phyloP scores from a whole-genome alignment of 495 filamentous ascomycete genomes.

The Neurospora sp. region DNA sequence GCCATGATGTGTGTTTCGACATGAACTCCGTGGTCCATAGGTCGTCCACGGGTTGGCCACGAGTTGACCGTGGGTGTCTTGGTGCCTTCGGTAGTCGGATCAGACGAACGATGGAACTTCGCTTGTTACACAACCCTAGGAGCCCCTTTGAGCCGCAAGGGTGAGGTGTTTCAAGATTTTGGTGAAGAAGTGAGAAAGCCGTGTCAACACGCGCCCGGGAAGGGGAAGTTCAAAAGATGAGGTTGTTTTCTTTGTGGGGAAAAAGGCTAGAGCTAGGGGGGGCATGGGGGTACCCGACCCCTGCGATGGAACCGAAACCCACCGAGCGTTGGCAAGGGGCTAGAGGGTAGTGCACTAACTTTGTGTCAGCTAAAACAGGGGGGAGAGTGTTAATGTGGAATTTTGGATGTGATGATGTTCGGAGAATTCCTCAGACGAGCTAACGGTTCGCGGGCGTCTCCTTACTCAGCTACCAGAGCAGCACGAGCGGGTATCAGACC shows the following conservation, averaged over 20 bases:
- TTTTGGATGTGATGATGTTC: background rate
- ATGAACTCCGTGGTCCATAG: background rate
- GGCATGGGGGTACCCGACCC: background rate
- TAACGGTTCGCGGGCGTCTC: background rate
- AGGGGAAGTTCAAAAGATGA: background rate
- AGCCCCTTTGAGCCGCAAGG: slow-evolving; percentile 17
- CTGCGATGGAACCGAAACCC: background rate
- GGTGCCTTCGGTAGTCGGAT: slow-evolving; percentile 12
- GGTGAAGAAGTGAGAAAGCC: background rate
- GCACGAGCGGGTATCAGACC: background rate
- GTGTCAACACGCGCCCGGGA: background rate
- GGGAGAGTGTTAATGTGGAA: background rate
- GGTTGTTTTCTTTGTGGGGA: background rate
- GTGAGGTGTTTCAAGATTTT: background rate
- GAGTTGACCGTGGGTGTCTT: background rate
- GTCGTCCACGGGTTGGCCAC: background rate
- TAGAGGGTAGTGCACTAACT: background rate
- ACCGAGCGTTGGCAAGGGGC: background rate
- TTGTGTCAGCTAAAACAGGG: background rate
- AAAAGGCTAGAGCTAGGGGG: background rate
- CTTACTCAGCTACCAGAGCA: background rate
- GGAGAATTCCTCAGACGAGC: slow-evolving; percentile 11
- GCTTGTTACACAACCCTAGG: slow-evolving; percentile 14
- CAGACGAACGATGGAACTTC: slow-evolving; percentile 26
- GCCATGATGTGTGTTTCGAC: background rate